Base-by-base conservation (phyloP, 805 yeast genomes). In the Danielozyma ontarioensis region DNA sequence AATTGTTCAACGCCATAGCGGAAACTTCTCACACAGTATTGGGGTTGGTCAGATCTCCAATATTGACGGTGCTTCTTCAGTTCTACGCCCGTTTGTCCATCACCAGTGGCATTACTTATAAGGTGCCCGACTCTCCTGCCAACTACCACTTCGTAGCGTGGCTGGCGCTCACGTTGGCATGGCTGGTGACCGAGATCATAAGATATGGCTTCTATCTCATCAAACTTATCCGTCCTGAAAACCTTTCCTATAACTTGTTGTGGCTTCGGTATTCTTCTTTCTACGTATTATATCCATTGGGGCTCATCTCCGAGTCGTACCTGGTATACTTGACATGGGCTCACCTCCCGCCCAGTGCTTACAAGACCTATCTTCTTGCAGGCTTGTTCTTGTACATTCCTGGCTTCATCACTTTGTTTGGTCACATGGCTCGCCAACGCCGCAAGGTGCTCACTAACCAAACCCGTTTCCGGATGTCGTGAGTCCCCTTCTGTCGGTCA, bases 211-310 rank as follows among this genome's bases (percentile, higher is more conserved):
- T 45, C 36, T 58, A 56, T 31, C 44, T 43, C 3, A 28, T 41
- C 27, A 59, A 59, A 32, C 35, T 39, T n/a, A 11, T 28, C 13
- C 22, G 22, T 6, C 27, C 18, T 5, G 33, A 27, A 3, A 17
- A 8, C 1, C 38, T 45, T 16, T 62, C 62, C 3, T 23, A 25
- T 23, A 28, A 32, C 32, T 29, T 57, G 17, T 35, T 41, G 19
- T 58, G 61, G 60, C 34, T 55, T 17, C 38, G 66, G 18, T 59
- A 60, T 43, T 43, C 53, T 21, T 41, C 53, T 1, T 59, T 57
- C 30, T 29, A 55, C 12, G 42, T 57, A 13, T 39, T 60, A 26
- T 60, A 60, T 32, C 64, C 64, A 1, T 23, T 51, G 32, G 66
- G 64, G 1, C 43, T 59, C 13, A 5, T 50, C 10, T 35, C 53